phyloP scores from a whole-genome alignment of 2,329 filamentous ascomycete species.

The Magnaporthiopsis incrustans region DNA sequence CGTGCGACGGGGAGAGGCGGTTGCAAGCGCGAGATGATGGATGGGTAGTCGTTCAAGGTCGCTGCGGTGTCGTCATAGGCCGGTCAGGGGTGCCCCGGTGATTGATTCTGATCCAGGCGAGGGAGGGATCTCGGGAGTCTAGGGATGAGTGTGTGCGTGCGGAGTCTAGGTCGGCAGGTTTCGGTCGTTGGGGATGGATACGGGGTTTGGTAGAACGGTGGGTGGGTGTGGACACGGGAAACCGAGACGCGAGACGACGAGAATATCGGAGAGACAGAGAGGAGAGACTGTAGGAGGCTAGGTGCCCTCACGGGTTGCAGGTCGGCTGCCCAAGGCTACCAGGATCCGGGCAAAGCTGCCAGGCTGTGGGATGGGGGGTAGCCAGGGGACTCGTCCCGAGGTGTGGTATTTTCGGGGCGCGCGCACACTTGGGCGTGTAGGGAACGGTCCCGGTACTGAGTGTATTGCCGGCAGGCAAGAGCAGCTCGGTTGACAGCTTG shows the following conservation, averaged over 20 bases:
- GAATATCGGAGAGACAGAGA: neutral
- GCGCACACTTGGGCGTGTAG: neutral
- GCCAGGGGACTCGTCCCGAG: neutral
- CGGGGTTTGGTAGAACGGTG: neutral
- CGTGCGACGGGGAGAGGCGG: constrained; percentile 4
- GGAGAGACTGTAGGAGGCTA: neutral
- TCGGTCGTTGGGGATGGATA: neutral
- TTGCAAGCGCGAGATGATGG: constrained; percentile 1
- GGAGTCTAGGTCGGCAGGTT: neutral
- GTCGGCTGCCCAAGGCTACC: neutral
- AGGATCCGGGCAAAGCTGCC: neutral
- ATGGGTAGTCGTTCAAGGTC: neutral
- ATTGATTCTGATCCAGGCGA: neutral
- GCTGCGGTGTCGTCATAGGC: neutral
- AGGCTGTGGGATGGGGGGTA: neutral
- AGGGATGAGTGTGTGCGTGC: neutral
- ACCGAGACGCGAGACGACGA: neutral
- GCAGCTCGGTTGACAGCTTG: neutral
- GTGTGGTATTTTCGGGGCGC: neutral
- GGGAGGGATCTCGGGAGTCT: neutral
- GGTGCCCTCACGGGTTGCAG: neutral
- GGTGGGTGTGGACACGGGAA: neutral
- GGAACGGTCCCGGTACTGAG: too few species aligned
- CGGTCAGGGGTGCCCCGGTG: neutral
- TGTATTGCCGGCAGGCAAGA: neutral